A percentile compares a stretch with the other conserved stretches of the same genome.
phyloP scores from a whole-genome alignment of 2,329 filamentous ascomycete species.

The Lizonia empirigonia region DNA sequence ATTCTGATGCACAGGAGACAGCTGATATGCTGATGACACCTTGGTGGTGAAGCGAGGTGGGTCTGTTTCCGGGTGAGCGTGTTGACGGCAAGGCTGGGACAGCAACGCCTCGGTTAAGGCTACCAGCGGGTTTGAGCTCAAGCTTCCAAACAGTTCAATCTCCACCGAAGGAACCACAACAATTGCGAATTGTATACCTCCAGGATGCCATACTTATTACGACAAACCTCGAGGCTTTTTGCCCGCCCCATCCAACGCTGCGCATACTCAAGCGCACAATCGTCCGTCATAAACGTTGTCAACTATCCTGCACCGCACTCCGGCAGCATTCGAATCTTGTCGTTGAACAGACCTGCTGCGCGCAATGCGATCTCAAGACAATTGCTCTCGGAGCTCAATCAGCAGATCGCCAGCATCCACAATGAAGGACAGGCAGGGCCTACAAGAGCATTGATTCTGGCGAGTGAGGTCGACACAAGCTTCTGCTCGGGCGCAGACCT shows the following conservation, averaged over 20 bases:
- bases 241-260: conserved; percentile 34
- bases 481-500: conserved; percentile 96
- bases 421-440: conserved; percentile 60
- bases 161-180: neutral
- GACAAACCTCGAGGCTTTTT: conserved; percentile 27
- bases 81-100: neutral
- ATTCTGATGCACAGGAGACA: too few species aligned
- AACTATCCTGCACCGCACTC: conserved; percentile 77
- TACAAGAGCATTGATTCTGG: conserved; percentile 81
- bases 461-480: conserved; percentile 80
- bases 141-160: neutral
- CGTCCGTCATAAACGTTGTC: conserved; percentile 69
- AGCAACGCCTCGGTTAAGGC: neutral
- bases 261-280: conserved; percentile 52
- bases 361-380: conserved; percentile 89
- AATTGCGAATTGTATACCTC: neutral
- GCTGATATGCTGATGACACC: too few species aligned
- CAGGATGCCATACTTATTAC: conserved; percentile 34
- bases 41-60: neutral
- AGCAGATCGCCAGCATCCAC: conserved; percentile 74
- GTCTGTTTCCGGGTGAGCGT: neutral
- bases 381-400: conserved; percentile 72
- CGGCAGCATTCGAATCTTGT: conserved; percentile 85
- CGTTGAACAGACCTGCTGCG: conserved; percentile 81
- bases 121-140: neutral